These are phyloP conservation scores for Petunia hybrid DNA, from an alignment of 305 asterid species.

Conservation along the genomic window DNA sequence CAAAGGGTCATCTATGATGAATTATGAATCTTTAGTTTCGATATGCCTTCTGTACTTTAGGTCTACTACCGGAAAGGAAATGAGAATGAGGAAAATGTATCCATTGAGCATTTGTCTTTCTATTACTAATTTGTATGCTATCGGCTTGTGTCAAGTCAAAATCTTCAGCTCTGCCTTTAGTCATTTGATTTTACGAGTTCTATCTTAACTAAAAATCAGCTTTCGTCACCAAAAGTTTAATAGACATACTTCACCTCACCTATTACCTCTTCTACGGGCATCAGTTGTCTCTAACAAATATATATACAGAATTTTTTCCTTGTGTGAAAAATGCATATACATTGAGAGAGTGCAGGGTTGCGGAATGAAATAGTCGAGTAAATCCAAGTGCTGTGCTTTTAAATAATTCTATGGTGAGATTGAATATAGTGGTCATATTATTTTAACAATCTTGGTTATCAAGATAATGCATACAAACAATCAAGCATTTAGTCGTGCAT, in stretches of 20 bases:
- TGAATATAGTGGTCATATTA: neutral
- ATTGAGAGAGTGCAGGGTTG: neutral
- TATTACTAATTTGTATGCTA: neutral
- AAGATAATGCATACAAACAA: neutral
- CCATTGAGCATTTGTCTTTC: conserved; percentile 1
- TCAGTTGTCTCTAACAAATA: neutral
- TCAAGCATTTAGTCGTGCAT: conserved; percentile 3
- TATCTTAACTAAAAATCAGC: neutral
- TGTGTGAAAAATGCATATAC: neutral
- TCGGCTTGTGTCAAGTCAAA: conserved; percentile 14
- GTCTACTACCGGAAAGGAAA: neutral
- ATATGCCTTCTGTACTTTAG: neutral
- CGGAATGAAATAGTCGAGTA: neutral
- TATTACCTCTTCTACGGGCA: conserved; percentile 6
- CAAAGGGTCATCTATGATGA: neutral
- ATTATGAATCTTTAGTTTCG: neutral
- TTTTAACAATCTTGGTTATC: neutral
- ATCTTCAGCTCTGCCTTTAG: neutral
- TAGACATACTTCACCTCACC: neutral
- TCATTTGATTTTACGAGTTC: neutral
- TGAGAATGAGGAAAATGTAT: conserved; percentile 7
- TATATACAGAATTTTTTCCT: neutral
- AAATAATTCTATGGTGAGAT: conserved; percentile 1
- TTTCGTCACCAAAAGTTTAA: neutral
- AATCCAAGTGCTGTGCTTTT: conserved; percentile 8